Conservation (phyloP, 352 stramenopile genomes). For the Phytophthora melonis region DNA sequence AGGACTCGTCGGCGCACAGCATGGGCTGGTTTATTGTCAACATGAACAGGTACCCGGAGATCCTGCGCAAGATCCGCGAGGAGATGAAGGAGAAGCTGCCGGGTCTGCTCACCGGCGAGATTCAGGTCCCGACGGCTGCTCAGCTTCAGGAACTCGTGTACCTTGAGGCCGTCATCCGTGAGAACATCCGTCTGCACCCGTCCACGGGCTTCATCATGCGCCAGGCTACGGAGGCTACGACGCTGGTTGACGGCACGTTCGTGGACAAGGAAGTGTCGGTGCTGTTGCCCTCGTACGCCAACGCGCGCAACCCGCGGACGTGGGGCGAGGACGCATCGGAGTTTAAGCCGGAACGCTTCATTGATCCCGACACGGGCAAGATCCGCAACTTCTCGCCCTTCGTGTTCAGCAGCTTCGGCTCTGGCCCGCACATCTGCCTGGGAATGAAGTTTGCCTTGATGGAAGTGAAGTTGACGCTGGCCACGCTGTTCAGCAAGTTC, state of each 20-base stretch:
- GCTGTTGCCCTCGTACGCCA: slow-evolving; percentile 6
- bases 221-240: slow-evolving; percentile 40
- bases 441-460: slow-evolving; percentile 53
- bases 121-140: slow-evolving; percentile 35
- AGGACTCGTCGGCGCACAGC: slow-evolving; percentile 67
- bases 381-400: neutral
- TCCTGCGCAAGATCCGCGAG: slow-evolving; percentile 52
- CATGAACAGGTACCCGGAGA: slow-evolving; percentile 34
- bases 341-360: slow-evolving; percentile 1
- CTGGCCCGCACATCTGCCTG: slow-evolving; percentile 56
- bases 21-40: slow-evolving; percentile 67
- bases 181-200: slow-evolving; percentile 67
- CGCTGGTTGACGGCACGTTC: slow-evolving; percentile 56
- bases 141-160: slow-evolving; percentile 59
- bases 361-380: neutral
- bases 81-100: slow-evolving; percentile 51
- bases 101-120: slow-evolving; percentile 11
- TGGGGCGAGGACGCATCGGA: neutral
- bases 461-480: slow-evolving; percentile 63
- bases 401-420: slow-evolving; percentile 41
- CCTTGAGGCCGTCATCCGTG: slow-evolving; percentile 53
- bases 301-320: neutral
- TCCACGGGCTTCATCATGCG: slow-evolving; percentile 54
- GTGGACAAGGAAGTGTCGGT: slow-evolving; percentile 28
- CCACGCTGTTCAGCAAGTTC: slow-evolving; percentile 50